These are phyloP conservation scores for Candolleomyces aberdarensis DNA, from an alignment of 768 basidiomycete genomes.

Conservation along the genomic window DNA sequence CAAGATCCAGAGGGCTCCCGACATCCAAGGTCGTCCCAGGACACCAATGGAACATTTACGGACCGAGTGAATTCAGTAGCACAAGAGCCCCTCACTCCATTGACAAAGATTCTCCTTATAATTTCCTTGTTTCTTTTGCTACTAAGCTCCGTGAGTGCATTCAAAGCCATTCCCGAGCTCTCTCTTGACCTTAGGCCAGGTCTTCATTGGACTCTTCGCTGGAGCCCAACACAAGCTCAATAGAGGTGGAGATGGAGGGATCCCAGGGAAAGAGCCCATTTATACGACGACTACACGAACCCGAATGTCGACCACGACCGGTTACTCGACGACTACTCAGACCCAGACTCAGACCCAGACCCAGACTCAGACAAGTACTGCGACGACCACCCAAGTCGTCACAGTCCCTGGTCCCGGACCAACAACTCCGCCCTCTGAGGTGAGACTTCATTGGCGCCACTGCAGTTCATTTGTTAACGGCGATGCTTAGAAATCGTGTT, in stretches of 20 bases:
- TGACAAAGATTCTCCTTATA: constrained; percentile 79
- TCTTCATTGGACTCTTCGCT: constrained; percentile 93
- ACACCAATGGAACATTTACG: constrained; percentile 30
- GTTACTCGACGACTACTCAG: constrained; percentile 24
- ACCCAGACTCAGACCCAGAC: too few relatives aligned
- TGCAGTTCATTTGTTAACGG: constrained; percentile 2
- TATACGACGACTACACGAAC: constrained; percentile 25
- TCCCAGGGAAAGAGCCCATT: constrained; percentile 3
- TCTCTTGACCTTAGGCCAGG: constrained; percentile 25
- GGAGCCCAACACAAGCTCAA: constrained; percentile 81
- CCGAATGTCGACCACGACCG: constrained; percentile 34
- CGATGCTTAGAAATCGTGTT: constrained; percentile 56
- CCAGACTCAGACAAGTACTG: constrained; percentile 19
- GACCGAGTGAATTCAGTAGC: constrained; percentile 54
- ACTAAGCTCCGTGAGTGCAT: constrained; percentile 51
- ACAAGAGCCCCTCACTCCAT: constrained; percentile 76
- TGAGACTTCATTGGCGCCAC: constrained; percentile 14
- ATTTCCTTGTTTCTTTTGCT: constrained; percentile 76
- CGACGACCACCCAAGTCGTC: constrained; percentile 31
- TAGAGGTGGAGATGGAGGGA: constrained; percentile 32
- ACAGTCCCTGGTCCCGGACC: constrained; percentile 47
- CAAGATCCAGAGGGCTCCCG: constrained; percentile 42
- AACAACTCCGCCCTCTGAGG: constrained; percentile 53
- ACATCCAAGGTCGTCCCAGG: constrained; percentile 16
- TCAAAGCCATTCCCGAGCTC: constrained; percentile 12